phyloP scores from a whole-genome alignment of 768 basidiomycete species.

The Boletellus emodensis region DNA sequence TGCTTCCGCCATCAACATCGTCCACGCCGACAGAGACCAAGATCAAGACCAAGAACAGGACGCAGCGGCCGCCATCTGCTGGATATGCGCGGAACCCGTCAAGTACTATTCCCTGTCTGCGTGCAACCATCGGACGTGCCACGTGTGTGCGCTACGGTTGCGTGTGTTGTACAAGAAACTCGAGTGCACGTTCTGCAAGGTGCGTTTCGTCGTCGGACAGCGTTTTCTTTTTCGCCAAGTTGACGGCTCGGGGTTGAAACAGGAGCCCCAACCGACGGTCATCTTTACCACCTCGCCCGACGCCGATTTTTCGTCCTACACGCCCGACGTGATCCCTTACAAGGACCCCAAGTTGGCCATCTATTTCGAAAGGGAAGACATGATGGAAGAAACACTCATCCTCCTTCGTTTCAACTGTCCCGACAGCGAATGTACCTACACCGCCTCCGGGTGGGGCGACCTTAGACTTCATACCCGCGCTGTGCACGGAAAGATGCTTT shows the following conservation, averaged over 20 bases:
- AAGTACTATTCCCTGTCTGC: conserved; percentile 85
- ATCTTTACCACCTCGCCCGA: conserved; percentile 72
- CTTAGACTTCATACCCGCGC: conserved; percentile 80
- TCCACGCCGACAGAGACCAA: conserved; percentile 5
- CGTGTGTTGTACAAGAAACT: conserved; percentile 90
- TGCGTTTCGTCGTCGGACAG: conserved; percentile 19
- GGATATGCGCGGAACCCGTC: conserved; percentile 93
- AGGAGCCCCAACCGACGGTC: conserved; percentile 73
- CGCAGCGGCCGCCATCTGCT: conserved; percentile 50
- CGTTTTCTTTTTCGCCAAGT: no score
- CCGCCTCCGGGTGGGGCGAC: conserved; percentile 85
- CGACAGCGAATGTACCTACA: conserved; percentile 75
- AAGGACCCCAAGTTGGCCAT: conserved; percentile 74
- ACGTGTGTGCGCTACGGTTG: conserved; percentile 85
- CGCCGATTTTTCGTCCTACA: conserved; percentile 55
- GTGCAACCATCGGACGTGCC: conserved; percentile 94
- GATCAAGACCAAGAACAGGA: conserved; percentile 41
- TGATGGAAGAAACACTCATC: conserved; percentile 93
- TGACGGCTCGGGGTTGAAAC: not conserved
- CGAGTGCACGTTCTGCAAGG: conserved; percentile 97
- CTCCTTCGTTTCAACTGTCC: conserved; percentile 95
- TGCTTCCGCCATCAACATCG: not conserved
- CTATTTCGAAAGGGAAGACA: conserved; percentile 83
- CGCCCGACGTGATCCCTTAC: conserved; percentile 50
- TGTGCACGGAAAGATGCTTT: conserved; percentile 73